Evolutionary conservation across 257 asterid genomes (phyloP).

Genomic region (Primulina huaijiensis): DNA sequence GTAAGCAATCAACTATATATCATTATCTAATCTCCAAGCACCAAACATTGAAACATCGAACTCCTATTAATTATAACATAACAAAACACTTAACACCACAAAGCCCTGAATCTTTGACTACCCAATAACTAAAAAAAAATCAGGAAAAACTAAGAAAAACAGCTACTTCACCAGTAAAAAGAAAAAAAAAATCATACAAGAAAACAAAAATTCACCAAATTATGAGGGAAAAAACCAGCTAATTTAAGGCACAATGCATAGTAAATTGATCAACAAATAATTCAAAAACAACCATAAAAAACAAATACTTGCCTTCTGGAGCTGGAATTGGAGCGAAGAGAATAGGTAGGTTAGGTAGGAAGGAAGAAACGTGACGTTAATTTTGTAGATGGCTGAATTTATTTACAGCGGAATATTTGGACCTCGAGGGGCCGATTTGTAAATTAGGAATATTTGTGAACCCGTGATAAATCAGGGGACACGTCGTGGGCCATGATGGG

Average conservation of each 20-base stretch:
- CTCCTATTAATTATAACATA: not conserved
- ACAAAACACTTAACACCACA: not conserved
- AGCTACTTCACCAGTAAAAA: not conserved
- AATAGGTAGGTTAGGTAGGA: not conserved
- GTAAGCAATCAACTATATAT: slow-evolving; percentile 5
- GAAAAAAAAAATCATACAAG: no score
- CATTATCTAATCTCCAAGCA: slow-evolving; percentile 19
- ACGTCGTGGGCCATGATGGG: not conserved
- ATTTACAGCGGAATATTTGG: not conserved
- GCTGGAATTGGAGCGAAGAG: not conserved
- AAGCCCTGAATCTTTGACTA: not conserved
- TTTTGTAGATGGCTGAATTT: not conserved
- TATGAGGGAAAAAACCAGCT: not conserved
- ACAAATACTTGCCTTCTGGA: not conserved
- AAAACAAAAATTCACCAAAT: not conserved
- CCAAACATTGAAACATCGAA: not conserved
- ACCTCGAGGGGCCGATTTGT: not conserved
- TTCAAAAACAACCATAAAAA: no score
- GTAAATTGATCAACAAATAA: no score
- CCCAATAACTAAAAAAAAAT: not conserved
- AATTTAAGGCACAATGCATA: not conserved
- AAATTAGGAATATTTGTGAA: no score
- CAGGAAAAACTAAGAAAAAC: not conserved
- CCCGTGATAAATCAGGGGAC: not conserved
- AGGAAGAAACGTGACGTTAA: not conserved